Conservation (phyloP, 164 flowering plant species). For the Macadamia integrifolia region DNA sequence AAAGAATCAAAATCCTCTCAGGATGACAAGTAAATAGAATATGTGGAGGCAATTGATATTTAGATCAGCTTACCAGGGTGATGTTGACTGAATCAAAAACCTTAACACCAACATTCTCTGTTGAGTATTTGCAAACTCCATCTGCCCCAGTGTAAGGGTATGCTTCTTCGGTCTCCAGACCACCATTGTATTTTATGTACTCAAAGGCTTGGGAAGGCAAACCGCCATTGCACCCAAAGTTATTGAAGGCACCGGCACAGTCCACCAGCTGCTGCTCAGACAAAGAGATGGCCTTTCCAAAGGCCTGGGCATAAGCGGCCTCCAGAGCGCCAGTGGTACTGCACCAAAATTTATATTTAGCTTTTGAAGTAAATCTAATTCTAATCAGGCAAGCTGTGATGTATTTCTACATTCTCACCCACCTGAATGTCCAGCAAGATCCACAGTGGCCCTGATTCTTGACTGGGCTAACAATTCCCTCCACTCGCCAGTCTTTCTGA, state of each 20-base stretch:
- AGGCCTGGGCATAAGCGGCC: conserved; percentile 92
- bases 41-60: background rate
- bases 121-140: conserved; percentile 66
- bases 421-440: conserved; percentile 99
- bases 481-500: conserved; percentile 93
- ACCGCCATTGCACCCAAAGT: conserved; percentile 94
- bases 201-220: conserved; percentile 98
- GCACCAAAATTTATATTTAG: conserved; percentile 19
- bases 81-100: conserved; percentile 83
- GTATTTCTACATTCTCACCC: conserved; percentile 1
- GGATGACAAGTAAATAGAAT: no score
- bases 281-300: conserved; percentile 66
- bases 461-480: conserved; percentile 85
- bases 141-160: conserved; percentile 85
- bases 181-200: conserved; percentile 91
- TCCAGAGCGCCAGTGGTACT: conserved; percentile 97
- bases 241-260: conserved; percentile 82
- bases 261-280: conserved; percentile 99
- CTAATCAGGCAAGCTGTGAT: background rate
- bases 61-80: conserved; percentile 42
- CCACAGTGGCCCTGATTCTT: conserved; percentile 93
- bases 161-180: conserved; percentile 87
- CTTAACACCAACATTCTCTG: conserved; percentile 61
- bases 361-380: background rate
- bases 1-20: no score